These are phyloP conservation scores for Penicillium ochrochloron DNA, from an alignment of 495 filamentous ascomycete species.

Conservation along the genomic window DNA sequence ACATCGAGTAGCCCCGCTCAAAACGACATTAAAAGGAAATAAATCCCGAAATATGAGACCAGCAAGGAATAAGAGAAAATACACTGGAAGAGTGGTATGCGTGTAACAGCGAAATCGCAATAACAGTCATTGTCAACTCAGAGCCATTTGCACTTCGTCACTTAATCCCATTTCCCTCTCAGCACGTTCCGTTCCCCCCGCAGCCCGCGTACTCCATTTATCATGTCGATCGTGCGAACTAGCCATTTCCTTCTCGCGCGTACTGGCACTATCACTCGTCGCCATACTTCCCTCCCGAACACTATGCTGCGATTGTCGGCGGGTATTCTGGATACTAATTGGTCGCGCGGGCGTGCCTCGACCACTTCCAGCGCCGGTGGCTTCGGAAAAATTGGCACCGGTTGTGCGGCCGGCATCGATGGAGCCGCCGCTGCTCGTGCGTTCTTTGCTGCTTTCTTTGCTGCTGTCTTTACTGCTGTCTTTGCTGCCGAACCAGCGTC, in stretches of 20 bases:
- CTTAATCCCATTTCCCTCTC: conserved; percentile 53
- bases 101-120: conserved; percentile 1
- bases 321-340: conserved; percentile 40
- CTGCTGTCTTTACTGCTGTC: conserved; percentile 12
- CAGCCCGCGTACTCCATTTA: conserved; percentile 46
- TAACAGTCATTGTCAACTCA: conserved; percentile 45
- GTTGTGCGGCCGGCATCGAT: conserved; percentile 26
- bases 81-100: neutral
- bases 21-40: neutral
- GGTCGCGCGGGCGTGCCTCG: conserved; percentile 36
- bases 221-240: conserved; percentile 55
- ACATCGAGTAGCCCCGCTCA: neutral
- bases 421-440: conserved; percentile 31
- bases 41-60: neutral
- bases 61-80: conserved; percentile 1
- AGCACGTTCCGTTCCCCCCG: conserved; percentile 47
- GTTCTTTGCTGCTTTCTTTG: conserved; percentile 40
- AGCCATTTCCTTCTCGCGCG: conserved; percentile 53
- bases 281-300: conserved; percentile 40
- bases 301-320: conserved; percentile 38
- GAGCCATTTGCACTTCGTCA: conserved; percentile 59
- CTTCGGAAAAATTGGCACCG: conserved; percentile 17
- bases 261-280: conserved; percentile 47
- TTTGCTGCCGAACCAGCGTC: conserved; percentile 48
- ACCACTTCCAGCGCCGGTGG: conserved; percentile 20